phyloP scores from a whole-genome alignment of 805 yeast genomes.

The Scheffersomyces stipitis region DNA sequence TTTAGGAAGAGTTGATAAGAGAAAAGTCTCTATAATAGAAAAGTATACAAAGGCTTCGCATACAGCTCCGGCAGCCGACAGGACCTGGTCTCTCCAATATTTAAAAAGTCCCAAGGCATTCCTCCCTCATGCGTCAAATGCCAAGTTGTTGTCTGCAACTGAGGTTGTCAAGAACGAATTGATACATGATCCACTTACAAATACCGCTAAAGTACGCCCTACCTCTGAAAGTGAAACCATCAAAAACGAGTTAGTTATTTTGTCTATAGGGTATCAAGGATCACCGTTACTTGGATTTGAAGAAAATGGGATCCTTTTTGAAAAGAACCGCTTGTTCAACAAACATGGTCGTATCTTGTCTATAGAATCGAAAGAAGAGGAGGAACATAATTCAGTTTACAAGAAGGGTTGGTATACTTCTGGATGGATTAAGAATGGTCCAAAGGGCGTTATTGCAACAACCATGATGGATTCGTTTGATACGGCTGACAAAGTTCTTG shows the following conservation, averaged over 20 bases:
- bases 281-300: slow-evolving; percentile 58
- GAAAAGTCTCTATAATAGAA: slow-evolving; percentile 63
- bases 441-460: slow-evolving; percentile 86
- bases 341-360: slow-evolving; percentile 34
- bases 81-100: slow-evolving; percentile 68
- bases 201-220: slow-evolving; percentile 31
- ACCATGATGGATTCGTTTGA: slow-evolving; percentile 84
- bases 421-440: slow-evolving; percentile 91
- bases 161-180: slow-evolving; percentile 51
- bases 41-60: slow-evolving; percentile 35
- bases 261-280: slow-evolving; percentile 84
- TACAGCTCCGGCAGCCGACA: slow-evolving; percentile 7
- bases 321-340: slow-evolving; percentile 29
- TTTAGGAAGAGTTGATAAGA: slow-evolving; percentile 55
- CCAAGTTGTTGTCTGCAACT: slow-evolving; percentile 42
- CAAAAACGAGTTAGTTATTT: slow-evolving; percentile 65
- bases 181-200: slow-evolving; percentile 34
- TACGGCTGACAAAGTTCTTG: slow-evolving; percentile 63
- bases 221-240: slow-evolving; percentile 34
- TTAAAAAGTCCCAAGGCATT: slow-evolving; percentile 62
- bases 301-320: slow-evolving; percentile 32
- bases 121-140: slow-evolving; percentile 37
- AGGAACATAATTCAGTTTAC: slow-evolving; percentile 19
- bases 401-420: slow-evolving; percentile 64
- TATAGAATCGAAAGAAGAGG: slow-evolving; percentile 9